Conservation (phyloP, 139 green algal species). For the Chlorella sorokiniana region DNA sequence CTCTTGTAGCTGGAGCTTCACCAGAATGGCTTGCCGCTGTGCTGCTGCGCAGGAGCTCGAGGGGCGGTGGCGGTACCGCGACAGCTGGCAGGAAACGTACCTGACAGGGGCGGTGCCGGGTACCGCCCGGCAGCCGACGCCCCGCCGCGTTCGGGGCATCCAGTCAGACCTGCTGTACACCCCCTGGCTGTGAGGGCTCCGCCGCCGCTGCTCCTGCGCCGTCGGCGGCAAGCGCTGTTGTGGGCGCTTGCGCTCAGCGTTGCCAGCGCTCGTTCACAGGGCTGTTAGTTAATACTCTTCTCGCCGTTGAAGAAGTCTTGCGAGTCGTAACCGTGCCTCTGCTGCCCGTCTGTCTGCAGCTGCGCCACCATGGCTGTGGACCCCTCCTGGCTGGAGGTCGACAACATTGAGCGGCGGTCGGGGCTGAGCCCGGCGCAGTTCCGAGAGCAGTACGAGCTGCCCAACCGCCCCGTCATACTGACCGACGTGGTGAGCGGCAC, state of each 20-base stretch:
- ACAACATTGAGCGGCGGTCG: conserved; percentile 77
- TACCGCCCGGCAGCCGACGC: not conserved
- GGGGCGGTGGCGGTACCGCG: conserved; percentile 43
- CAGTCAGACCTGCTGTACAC: conserved; percentile 90
- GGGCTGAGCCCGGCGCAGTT: conserved; percentile 74
- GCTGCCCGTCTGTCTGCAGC: not conserved
- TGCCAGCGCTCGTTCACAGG: not conserved
- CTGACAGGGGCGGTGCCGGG: not conserved
- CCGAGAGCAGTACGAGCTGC: conserved; percentile 73
- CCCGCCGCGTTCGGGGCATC: conserved; percentile 42
- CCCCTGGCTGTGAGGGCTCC: conserved; percentile 69
- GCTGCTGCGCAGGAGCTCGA: conserved; percentile 34
- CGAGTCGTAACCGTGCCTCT: not conserved
- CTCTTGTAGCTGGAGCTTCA: not conserved
- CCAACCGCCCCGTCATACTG: conserved; percentile 88
- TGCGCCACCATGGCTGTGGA: conserved; percentile 52
- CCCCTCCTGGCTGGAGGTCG: conserved; percentile 74
- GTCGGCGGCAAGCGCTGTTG: conserved; percentile 37
- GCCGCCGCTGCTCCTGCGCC: conserved; percentile 67
- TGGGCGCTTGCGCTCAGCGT: not conserved
- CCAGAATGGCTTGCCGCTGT: not conserved
- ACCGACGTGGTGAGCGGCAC: conserved; percentile 56
- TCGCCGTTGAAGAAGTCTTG: not conserved
- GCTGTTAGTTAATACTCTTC: not conserved
- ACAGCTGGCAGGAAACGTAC: conserved; percentile 70